These are phyloP conservation scores for Leishmania tarentolae DNA, from an alignment of 208 protist species.

Conservation along the genomic window DNA sequence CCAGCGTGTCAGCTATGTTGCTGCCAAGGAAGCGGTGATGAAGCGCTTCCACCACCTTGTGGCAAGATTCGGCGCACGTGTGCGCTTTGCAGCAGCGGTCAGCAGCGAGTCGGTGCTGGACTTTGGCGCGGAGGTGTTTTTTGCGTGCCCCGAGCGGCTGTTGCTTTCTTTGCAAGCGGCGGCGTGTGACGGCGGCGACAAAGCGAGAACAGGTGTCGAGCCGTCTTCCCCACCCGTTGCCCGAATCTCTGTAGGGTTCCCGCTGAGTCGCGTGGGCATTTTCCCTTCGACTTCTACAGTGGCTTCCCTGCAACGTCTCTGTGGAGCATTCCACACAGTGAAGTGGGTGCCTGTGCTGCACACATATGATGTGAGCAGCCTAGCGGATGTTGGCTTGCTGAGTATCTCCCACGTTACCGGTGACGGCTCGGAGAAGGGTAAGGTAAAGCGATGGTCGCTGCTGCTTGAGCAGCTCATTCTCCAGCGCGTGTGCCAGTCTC, in stretches of 20 bases:
- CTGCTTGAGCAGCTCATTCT: conserved; percentile 29
- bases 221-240: background rate
- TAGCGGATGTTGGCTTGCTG: conserved; percentile 37
- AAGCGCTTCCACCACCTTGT: conserved; percentile 34
- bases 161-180: conserved; percentile 6
- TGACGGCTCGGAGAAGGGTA: background rate
- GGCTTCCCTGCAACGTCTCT: conserved; percentile 23
- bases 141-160: conserved; percentile 58
- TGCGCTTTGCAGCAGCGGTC: conserved; percentile 39
- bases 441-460: conserved; percentile 3
- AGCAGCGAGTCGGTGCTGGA: conserved; percentile 40
- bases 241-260: conserved; percentile 41
- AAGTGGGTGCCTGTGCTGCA: conserved; percentile 45
- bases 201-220: background rate
- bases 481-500: conserved; percentile 21
- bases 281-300: conserved; percentile 41
- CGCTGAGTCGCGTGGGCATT: conserved; percentile 35
- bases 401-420: conserved; percentile 1
- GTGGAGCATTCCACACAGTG: conserved; percentile 33
- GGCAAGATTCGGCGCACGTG: conserved; percentile 23
- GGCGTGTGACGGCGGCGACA: conserved; percentile 7
- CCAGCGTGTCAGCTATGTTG: conserved; percentile 42
- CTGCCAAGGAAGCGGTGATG: conserved; percentile 42
- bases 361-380: conserved; percentile 35
- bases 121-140: conserved; percentile 82